A percentile compares a stretch with the other conserved stretches of the same genome.
phyloP scores from a whole-genome alignment of 345 rosid genomes.

The Brassica rapa region DNA sequence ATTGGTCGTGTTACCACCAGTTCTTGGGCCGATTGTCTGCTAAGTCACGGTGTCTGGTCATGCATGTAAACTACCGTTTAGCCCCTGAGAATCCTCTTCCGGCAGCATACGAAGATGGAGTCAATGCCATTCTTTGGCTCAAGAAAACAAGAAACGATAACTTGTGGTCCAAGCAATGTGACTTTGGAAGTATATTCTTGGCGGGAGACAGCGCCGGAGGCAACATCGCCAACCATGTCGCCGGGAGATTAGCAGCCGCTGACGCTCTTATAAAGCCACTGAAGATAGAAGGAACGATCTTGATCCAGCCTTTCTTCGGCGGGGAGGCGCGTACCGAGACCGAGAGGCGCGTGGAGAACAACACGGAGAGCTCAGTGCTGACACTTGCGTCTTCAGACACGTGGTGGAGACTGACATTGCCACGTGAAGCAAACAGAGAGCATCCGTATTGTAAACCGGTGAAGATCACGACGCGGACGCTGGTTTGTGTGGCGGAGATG shows the following conservation, averaged over 20 bases:
- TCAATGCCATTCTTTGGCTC: slow-evolving; percentile 59
- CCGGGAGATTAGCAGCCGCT: slow-evolving; percentile 24
- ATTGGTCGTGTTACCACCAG: slow-evolving; percentile 67
- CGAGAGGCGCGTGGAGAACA: slow-evolving; percentile 52
- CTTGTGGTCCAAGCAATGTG: slow-evolving; percentile 46
- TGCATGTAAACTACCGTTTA: slow-evolving; percentile 59
- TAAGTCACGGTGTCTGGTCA: slow-evolving; percentile 46
- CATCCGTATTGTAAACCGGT: slow-evolving; percentile 77
- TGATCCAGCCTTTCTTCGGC: slow-evolving; percentile 74
- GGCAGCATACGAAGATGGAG: slow-evolving; percentile 64
- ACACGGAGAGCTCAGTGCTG: slow-evolving; percentile 48
- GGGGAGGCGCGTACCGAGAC: slow-evolving; percentile 55
- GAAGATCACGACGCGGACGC: slow-evolving; percentile 25
- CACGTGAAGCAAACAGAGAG: slow-evolving; percentile 60
- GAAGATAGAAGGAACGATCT: slow-evolving; percentile 49
- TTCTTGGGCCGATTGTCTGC: slow-evolving; percentile 50
- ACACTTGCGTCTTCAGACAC: slow-evolving; percentile 62
- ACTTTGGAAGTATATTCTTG: slow-evolving; percentile 48
- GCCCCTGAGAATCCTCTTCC: slow-evolving; percentile 72
- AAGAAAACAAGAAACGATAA: slow-evolving; percentile 34
- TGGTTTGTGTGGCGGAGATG: slow-evolving; percentile 72
- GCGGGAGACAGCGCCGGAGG: slow-evolving; percentile 81
- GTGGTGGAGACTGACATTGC: slow-evolving; percentile 75
- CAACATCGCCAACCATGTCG: slow-evolving; percentile 58
- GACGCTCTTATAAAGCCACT: slow-evolving; percentile 34